A percentile compares a stretch with the other conserved stretches of the same genome.
Conservation (phyloP, 305 asterid genomes). For the Ruellia speciosa region DNA sequence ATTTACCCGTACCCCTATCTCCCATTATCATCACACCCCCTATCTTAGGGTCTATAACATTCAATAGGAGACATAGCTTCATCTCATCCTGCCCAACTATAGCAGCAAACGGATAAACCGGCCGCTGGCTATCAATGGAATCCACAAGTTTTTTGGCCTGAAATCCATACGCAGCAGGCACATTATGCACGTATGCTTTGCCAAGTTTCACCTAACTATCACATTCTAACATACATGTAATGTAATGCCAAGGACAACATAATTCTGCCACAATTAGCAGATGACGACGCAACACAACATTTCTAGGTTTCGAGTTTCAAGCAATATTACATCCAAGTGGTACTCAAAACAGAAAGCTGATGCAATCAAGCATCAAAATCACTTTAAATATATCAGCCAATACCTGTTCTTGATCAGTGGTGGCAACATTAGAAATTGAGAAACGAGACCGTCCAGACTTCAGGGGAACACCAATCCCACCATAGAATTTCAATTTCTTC, state of each 20-base stretch:
- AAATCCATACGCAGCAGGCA: slow-evolving; percentile 17
- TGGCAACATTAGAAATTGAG: slow-evolving; percentile 61
- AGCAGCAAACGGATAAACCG: slow-evolving; percentile 93
- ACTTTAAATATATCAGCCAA: not conserved
- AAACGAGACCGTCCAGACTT: slow-evolving; percentile 45
- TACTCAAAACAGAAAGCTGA: not conserved
- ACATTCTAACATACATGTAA: not conserved
- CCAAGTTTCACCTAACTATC: not conserved
- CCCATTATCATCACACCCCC: slow-evolving; percentile 99
- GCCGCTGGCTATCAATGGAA: slow-evolving; percentile 72
- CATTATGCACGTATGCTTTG: not conserved
- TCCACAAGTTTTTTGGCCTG: slow-evolving; percentile 53
- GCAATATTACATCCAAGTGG: not conserved
- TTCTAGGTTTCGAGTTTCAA: not conserved
- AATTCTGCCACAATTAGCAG: not conserved
- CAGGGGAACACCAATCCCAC: slow-evolving; percentile 43
- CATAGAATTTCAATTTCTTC: slow-evolving; percentile 51
- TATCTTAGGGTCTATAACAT: slow-evolving; percentile 87
- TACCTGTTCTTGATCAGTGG: slow-evolving; percentile 68
- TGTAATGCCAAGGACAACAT: not conserved
- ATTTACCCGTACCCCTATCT: slow-evolving; percentile 91
- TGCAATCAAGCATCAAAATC: not conserved
- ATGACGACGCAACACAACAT: not conserved
- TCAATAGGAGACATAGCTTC: slow-evolving; percentile 77
- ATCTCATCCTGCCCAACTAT: slow-evolving; percentile 99